Percentiles rank a stretch among this genome's conserved stretches.
phyloP scores from a whole-genome alignment of 495 filamentous ascomycete species.

The Penicillium mononematosum region DNA sequence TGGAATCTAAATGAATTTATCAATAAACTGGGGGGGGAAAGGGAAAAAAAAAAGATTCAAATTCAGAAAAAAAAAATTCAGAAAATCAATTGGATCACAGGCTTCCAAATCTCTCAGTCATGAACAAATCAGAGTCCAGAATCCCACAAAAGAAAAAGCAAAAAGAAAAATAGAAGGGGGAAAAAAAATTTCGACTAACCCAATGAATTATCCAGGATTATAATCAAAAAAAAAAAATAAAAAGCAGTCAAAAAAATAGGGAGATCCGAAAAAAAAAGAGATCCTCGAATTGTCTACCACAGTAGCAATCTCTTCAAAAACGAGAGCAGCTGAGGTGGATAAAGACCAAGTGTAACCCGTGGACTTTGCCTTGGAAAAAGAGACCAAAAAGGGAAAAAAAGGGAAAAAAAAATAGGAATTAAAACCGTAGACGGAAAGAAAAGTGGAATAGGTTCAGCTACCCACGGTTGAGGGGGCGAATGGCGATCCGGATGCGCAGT shows the following conservation, averaged over 20 bases:
- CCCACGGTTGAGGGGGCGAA: constrained; percentile 32
- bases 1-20: background rate
- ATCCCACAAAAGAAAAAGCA: constrained; percentile 14
- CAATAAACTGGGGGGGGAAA: background rate
- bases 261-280: background rate
- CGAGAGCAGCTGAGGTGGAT: constrained; percentile 9
- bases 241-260: background rate
- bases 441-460: constrained; percentile 25
- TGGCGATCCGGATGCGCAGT: constrained; percentile 24
- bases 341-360: constrained; percentile 2
- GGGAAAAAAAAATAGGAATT: background rate
- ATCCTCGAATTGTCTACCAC: background rate
- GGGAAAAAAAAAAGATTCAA: constrained; percentile 4
- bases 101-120: constrained; percentile 4
- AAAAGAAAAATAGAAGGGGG: background rate
- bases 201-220: constrained; percentile 1
- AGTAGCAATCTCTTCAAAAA: constrained; percentile 5
- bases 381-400: background rate
- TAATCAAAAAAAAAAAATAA: background rate
- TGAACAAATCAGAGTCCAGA: constrained; percentile 24
- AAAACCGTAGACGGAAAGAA: constrained; percentile 1
- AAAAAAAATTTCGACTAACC: constrained; percentile 7
- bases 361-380: background rate
- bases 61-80: constrained; percentile 13
- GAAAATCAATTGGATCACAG: constrained; percentile 25